Conservation (phyloP, 1,284 basidiomycete genomes). For the Pascua sp. region DNA sequence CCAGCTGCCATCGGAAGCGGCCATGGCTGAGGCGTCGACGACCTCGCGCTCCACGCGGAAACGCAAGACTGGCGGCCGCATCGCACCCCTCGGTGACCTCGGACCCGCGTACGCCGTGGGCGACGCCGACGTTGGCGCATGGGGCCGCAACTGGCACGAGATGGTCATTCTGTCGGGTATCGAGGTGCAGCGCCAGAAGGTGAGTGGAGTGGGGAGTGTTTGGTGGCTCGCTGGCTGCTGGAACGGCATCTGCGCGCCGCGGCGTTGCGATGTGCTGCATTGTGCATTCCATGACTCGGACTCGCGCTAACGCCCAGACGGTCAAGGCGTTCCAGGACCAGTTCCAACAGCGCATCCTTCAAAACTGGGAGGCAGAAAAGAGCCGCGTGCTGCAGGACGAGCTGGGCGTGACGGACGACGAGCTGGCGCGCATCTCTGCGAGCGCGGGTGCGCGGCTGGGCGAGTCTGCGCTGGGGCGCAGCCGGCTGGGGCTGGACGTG, state of each 20-base stretch:
- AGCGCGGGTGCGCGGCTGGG: constrained; percentile 7
- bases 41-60: constrained; percentile 23
- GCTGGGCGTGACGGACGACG: constrained; percentile 46
- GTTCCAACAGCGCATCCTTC: constrained; percentile 40
- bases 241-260: too few relatives aligned
- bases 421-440: constrained; percentile 30
- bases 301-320: constrained; percentile 22
- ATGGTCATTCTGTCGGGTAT: constrained; percentile 47
- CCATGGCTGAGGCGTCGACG: constrained; percentile 2
- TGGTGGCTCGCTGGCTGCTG: too few relatives aligned
- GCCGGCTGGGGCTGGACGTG: constrained; percentile 34
- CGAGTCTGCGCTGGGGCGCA: constrained; percentile 28
- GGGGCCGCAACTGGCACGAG: constrained; percentile 48
- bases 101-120: constrained; percentile 30
- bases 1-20: constrained; percentile 28
- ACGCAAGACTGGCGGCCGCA: constrained; percentile 13
- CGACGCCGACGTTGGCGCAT: constrained; percentile 39
- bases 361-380: constrained; percentile 46
- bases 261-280: too few relatives aligned
- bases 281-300: background rate
- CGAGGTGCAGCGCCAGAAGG: constrained; percentile 43
- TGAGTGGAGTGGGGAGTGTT: constrained; percentile 6
- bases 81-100: constrained; percentile 28
- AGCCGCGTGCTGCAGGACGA: constrained; percentile 43
- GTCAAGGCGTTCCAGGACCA: constrained; percentile 44